A percentile compares a stretch with the other conserved stretches of the same genome.
Conservation (phyloP, 305 asterid species). For the Fraxinus platypoda region DNA sequence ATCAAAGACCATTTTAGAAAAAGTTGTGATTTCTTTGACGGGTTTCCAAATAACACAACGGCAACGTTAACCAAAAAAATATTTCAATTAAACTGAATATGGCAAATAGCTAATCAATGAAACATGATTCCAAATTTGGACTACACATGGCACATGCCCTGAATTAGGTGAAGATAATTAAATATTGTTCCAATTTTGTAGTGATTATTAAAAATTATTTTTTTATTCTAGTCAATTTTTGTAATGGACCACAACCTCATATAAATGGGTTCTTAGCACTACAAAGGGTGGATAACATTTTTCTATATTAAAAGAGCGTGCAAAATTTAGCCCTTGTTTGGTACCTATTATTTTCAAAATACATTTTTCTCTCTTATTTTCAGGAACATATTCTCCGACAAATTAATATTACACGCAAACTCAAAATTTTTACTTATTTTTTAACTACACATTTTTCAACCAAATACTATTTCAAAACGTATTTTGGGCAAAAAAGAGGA, state of each 20-base stretch:
- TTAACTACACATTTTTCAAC: too few relatives aligned
- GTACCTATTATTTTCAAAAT: too few relatives aligned
- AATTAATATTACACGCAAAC: too few relatives aligned
- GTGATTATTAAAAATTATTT: neutral
- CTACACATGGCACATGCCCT: neutral
- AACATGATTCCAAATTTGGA: neutral
- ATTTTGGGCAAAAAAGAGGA: neutral
- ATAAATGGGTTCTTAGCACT: neutral
- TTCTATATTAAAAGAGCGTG: neutral
- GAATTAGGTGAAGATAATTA: neutral
- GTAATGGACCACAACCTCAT: neutral
- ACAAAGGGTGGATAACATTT: neutral
- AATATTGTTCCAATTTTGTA: neutral
- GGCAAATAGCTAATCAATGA: neutral
- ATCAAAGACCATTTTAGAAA: too few relatives aligned
- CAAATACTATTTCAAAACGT: too few relatives aligned
- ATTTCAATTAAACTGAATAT: neutral
- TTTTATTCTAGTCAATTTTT: neutral
- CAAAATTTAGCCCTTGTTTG: neutral
- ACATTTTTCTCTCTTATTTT: too few relatives aligned
- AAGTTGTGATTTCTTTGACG: too few relatives aligned
- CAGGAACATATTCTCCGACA: too few relatives aligned
- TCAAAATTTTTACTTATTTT: too few relatives aligned
- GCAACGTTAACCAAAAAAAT: too few relatives aligned
- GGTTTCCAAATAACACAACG: too few relatives aligned